phyloP scores from a whole-genome alignment of 306 rosid species.

The Alnus rubra region DNA sequence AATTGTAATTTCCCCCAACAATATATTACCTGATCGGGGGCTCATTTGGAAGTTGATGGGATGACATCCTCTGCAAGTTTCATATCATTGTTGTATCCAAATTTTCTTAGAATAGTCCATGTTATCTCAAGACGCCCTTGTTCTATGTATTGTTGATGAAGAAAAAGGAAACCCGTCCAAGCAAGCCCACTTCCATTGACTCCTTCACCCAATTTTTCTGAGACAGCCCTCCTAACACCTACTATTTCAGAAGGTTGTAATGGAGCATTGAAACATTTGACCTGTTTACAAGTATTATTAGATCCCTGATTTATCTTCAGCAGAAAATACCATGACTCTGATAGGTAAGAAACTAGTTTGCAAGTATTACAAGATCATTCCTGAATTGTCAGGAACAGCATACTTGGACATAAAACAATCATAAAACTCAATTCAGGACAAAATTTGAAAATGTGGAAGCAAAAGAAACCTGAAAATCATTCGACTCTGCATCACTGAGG shows the following conservation, averaged over 20 bases:
- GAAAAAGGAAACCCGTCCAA: conserved; percentile 93
- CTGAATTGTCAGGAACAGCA: not conserved
- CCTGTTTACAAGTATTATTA: conserved; percentile 53
- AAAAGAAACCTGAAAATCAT: conserved; percentile 55
- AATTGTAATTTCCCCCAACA: not conserved
- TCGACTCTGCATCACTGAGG: conserved; percentile 57
- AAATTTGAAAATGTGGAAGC: not conserved
- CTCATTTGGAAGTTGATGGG: conserved; percentile 59
- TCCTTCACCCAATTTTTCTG: conserved; percentile 90
- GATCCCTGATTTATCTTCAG: conserved; percentile 22
- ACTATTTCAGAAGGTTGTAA: conserved; percentile 92
- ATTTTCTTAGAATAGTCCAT: conserved; percentile 95
- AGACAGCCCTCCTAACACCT: conserved; percentile 88
- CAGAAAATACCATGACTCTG: not conserved
- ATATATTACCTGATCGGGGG: conserved; percentile 83
- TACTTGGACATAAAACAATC: not conserved
- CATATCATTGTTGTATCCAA: conserved; percentile 93
- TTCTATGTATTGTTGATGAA: conserved; percentile 92
- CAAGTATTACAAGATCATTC: conserved; percentile 2
- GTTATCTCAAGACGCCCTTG: conserved; percentile 98
- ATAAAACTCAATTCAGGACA: not conserved
- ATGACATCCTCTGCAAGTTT: conserved; percentile 78
- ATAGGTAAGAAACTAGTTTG: not conserved
- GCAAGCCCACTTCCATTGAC: conserved; percentile 96
- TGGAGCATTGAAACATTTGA: conserved; percentile 97